Conservation (phyloP, 257 asterid genomes). For the Gentiana dahurica region DNA sequence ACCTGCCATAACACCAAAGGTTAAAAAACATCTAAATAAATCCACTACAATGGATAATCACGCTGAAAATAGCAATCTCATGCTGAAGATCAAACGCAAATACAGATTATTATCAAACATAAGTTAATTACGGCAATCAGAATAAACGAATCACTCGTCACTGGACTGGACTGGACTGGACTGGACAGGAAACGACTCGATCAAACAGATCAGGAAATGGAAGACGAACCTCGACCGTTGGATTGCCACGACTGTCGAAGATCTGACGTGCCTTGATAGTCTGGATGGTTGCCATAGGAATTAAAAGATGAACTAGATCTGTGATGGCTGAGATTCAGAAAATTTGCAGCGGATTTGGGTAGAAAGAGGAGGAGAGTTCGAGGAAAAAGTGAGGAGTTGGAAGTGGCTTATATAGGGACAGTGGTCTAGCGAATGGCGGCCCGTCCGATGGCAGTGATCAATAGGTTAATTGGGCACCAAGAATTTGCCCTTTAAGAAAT, state of each 20-base stretch:
- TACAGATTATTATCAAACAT: neutral
- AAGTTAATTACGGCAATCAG: neutral
- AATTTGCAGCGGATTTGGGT: neutral
- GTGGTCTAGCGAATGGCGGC: slow-evolving; percentile 16
- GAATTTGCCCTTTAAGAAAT: neutral
- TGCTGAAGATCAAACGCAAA: neutral
- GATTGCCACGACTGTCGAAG: slow-evolving; percentile 88
- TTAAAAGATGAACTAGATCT: neutral
- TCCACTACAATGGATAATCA: neutral
- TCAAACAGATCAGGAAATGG: neutral
- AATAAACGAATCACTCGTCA: neutral
- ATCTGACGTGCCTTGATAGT: slow-evolving; percentile 69
- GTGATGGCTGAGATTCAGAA: neutral
- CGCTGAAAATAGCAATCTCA: neutral
- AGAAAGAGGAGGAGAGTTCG: neutral
- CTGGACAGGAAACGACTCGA: neutral
- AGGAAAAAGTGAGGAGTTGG: neutral
- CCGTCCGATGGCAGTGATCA: slow-evolving; percentile 36
- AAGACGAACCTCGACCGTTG: slow-evolving; percentile 66
- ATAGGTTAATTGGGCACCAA: slow-evolving; percentile 22
- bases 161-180: neutral
- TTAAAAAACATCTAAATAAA: neutral
- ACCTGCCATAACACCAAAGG: slow-evolving; percentile 29
- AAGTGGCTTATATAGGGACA: slow-evolving; percentile 13
- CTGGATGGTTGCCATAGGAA: slow-evolving; percentile 52